Base-by-base conservation (phyloP, 2,329 filamentous ascomycete genomes). In the Sporothrix schenckii region DNA sequence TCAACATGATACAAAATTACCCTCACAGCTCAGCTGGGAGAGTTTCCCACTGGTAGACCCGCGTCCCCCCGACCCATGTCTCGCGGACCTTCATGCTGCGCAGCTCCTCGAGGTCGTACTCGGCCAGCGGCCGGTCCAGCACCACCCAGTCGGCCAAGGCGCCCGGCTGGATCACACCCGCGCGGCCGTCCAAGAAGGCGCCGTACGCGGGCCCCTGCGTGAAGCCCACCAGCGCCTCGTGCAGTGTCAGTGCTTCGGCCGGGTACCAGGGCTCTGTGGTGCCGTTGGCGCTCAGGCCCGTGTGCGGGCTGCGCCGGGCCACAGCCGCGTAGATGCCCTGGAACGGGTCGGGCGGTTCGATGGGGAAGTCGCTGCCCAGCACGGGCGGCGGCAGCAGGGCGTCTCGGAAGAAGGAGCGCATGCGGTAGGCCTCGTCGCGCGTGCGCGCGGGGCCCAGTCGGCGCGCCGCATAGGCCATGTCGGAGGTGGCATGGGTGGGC, bases 81-180 rank as follows among this genome's bases (percentile, higher is more conserved):
- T 91, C 89, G 72, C 80, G 82, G 1, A 92, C 88, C 65, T 78
- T 82, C 9, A 89, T 75, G 4, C 79, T 79, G 30, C 87, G 83
- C 69, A 91, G 74, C 14, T 81, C 81, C 71, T 89, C 87, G 2
- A 85, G 71, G 44, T 86, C 77, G 56, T 72, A 74, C 0, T 75
- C 80, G 69, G 86, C 84, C 0, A 91, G 75, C 58, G 86, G 84
- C 72, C 81, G 77, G 73, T 91, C 88, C 14, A 92, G 78, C n/a
- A 92, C 88, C 4, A 92, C 82, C 89, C 89, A 92, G 77, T 92
- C 90, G 0, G 89, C 90, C 76, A 87, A 87, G 0, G 86, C 87
- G 0, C 88, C 88, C n/a, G 81, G 77, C 69, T 82, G 78, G 41
- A 92, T 89, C 0, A 85, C 80, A 0, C 89, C 89, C 1, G 87